Evolutionary conservation across 2,329 filamentous ascomycete species (phyloP), one percentile per base, ranked within the genome.

Genomic region (Seiridium cupressi): DNA sequence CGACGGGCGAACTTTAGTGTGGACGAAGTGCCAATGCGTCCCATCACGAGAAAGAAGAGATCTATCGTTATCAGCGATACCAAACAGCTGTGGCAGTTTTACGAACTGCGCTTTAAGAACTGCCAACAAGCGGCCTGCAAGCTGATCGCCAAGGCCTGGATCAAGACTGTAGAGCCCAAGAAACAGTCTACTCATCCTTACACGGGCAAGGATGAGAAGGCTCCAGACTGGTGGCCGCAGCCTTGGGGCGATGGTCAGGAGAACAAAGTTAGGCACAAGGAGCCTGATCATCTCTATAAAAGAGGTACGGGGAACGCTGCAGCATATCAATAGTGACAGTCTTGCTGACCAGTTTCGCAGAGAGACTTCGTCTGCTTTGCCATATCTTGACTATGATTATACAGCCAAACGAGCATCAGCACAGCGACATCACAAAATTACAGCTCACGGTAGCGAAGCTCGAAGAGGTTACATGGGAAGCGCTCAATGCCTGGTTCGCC

Each of bases 101-200:
- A 90, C 64, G 78, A 83, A 53, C 79, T 82, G 46, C 77, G 85
- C 1, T 86, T 92, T 69, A 85, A 84, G 63, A 83, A 84, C 60
- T 84, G 89, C 65, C 89, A 92, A 67, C 90, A 93, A 66, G 83
- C 85, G 1, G 84, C 87, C 5, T 89, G 88, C 74, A 92, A 92
- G 72, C 76, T 87, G 34, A 87, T 92, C 57, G 86, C 86, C 40
- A 93, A 92, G 71, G 87, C 85, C 9, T 92, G 89, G 85, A 87
- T 93, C 61, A 91, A 91, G 69, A 81, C 85, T 1, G 85, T 92
- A 2, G 89, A 90, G 66, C 90, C 90, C 0, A 91, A 90, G 74
- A 93, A 93, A 72, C 89, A 92, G 72, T 88, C 88, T 0, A 88
- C 84, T 18, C 86, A 90, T 66, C 89, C 90, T 0, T 93, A 93